Conservation (phyloP, 768 basidiomycete genomes). For the Pleurotus tuber-regium region DNA sequence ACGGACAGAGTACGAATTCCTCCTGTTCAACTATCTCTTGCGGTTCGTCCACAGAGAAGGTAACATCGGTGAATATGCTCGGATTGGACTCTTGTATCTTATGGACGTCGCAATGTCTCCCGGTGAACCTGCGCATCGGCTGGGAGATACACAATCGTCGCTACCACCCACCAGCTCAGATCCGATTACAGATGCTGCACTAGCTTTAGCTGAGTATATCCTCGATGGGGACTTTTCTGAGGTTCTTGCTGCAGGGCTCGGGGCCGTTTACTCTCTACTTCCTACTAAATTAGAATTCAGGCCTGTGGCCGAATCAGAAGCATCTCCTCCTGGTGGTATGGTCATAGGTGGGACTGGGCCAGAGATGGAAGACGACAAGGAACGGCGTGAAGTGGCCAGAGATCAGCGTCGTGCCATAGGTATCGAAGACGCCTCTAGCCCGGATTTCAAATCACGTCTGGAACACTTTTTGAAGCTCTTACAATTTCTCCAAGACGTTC, state of each 20-base stretch:
- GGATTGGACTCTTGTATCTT: constrained; percentile 88
- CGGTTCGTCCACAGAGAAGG: constrained; percentile 95
- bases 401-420: constrained; percentile 59
- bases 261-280: constrained; percentile 89
- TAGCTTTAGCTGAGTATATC: constrained; percentile 90
- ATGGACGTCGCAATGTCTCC: constrained; percentile 97
- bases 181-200: constrained; percentile 79
- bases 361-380: constrained; percentile 55
- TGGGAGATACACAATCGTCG: constrained; percentile 31
- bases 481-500: constrained; percentile 89
- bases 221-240: constrained; percentile 99
- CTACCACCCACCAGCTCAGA: constrained; percentile 40
- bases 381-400: constrained; percentile 42
- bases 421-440: constrained; percentile 71
- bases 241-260: constrained; percentile 88
- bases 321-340: constrained; percentile 54
- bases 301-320: constrained; percentile 37
- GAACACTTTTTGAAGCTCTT: constrained; percentile 89
- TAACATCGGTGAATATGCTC: constrained; percentile 88
- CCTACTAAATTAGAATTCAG: constrained; percentile 83
- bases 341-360: constrained; percentile 62
- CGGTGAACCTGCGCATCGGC: constrained; percentile 44
- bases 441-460: constrained; percentile 75
- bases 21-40: constrained; percentile 92
- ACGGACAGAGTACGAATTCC: constrained; percentile 91